phyloP scores from a whole-genome alignment of 306 rosid genomes.

The Glycyrrhiza uralensis region DNA sequence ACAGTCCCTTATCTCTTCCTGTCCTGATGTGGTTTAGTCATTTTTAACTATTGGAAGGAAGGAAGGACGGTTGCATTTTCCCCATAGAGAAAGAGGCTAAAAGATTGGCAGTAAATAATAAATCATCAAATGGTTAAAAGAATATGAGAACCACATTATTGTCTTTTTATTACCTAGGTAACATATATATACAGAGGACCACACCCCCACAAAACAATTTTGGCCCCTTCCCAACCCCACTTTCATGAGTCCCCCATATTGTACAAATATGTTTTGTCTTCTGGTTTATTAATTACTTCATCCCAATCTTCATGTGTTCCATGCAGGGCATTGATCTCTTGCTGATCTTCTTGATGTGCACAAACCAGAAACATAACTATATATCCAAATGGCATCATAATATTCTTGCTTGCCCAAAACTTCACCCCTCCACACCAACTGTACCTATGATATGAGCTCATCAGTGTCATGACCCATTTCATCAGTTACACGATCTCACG shows the following conservation, averaged over 20 bases:
- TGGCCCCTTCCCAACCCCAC: background rate
- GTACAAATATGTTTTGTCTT: constrained; percentile 24
- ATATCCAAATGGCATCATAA: constrained; percentile 12
- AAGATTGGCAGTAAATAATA: no score
- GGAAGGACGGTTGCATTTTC: no score
- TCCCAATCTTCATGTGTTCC: background rate
- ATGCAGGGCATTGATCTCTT: background rate
- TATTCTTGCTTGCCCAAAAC: background rate
- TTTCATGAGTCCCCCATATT: constrained; percentile 27
- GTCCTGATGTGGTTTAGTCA: no score
- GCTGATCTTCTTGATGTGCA: background rate
- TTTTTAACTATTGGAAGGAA: no score
- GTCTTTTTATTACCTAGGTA: background rate
- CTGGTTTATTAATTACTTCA: background rate
- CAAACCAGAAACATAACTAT: background rate
- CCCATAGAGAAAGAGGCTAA: no score
- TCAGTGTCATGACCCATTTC: background rate
- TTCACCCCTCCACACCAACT: background rate
- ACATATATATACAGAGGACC: background rate
- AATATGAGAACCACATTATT: no score
- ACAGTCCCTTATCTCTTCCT: no score
- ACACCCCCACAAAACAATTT: background rate
- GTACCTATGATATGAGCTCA: constrained; percentile 16
- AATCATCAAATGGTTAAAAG: no score
- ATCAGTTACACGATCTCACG: background rate